phyloP scores from a whole-genome alignment of 2,329 filamentous ascomycete genomes.

The Calycina herbarum region DNA sequence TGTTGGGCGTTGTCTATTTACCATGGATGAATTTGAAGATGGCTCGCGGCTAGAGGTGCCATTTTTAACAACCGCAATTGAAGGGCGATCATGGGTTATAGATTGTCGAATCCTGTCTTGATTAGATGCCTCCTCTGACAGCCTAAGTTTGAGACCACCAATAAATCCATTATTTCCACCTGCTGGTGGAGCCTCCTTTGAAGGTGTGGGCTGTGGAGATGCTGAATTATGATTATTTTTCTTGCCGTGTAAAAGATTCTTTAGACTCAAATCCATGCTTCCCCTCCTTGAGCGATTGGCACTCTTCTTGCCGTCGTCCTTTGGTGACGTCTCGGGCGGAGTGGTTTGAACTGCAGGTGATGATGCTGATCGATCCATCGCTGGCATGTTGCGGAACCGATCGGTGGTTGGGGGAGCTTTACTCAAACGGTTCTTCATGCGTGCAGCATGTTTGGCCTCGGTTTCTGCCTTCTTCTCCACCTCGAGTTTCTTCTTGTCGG shows the following conservation, averaged over 20 bases:
- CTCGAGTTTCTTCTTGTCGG: slow-evolving; percentile 41
- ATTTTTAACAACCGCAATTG: background rate
- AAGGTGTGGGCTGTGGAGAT: slow-evolving; percentile 9
- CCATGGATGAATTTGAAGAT: background rate
- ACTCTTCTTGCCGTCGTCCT: slow-evolving; percentile 11
- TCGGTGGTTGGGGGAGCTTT: slow-evolving; percentile 34
- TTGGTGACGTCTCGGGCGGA: slow-evolving; percentile 7
- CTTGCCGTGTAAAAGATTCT: slow-evolving; percentile 21
- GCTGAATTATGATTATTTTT: slow-evolving; percentile 17
- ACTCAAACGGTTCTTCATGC: slow-evolving; percentile 38
- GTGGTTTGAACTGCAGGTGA: slow-evolving; percentile 13
- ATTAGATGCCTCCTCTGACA: slow-evolving; percentile 27
- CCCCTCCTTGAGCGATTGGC: slow-evolving; percentile 22
- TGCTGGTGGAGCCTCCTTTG: slow-evolving; percentile 17
- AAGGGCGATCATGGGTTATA: slow-evolving; percentile 6
- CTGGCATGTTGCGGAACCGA: slow-evolving; percentile 21
- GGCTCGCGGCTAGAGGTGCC: background rate
- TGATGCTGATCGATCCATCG: slow-evolving; percentile 23
- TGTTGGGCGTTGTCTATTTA: slow-evolving; percentile 1
- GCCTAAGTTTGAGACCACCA: slow-evolving; percentile 36
- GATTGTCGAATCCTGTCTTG: slow-evolving; percentile 23
- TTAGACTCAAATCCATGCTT: slow-evolving; percentile 30
- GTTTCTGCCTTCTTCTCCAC: slow-evolving; percentile 41
- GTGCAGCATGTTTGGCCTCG: slow-evolving; percentile 42
- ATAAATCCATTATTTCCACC: slow-evolving; percentile 30